Conservation (phyloP, 257 asterid genomes). For the Marsdenia floribunda region DNA sequence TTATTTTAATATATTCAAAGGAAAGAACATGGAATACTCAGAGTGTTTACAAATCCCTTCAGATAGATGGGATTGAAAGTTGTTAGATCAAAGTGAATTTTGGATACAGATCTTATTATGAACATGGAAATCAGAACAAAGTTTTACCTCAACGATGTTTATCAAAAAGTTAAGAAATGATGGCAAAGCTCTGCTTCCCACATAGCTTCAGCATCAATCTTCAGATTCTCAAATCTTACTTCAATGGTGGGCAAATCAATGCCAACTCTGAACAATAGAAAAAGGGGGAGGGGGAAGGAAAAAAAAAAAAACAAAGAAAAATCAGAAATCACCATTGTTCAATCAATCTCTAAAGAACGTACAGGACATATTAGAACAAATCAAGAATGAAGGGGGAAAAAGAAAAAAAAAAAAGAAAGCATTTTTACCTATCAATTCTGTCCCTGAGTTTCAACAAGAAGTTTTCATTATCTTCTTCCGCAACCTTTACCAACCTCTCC, state of each 20-base stretch:
- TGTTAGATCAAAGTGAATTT: conserved; percentile 1
- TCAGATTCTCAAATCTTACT: conserved; percentile 61
- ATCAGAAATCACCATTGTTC: not conserved
- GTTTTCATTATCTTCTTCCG: conserved; percentile 55
- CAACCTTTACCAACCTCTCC: conserved; percentile 26
- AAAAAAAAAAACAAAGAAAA: not conserved
- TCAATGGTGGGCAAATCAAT: conserved; percentile 65
- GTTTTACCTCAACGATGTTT: conserved; percentile 47
- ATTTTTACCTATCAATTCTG: conserved; percentile 62
- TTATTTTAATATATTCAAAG: no score
- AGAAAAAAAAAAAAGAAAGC: no score
- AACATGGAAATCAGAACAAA: no score
- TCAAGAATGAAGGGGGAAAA: no score
- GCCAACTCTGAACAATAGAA: conserved; percentile 43
- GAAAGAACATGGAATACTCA: no score
- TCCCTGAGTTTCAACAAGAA: conserved; percentile 51
- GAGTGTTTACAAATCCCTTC: conserved; percentile 24
- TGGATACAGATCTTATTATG: no score
- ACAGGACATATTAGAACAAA: no score
- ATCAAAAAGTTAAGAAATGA: conserved; percentile 43
- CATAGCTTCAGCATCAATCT: conserved; percentile 51
- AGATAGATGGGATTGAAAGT: not conserved
- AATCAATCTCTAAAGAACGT: no score
- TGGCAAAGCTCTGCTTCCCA: conserved; percentile 53
- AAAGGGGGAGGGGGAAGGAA: not conserved